Evolutionary conservation across 2,329 filamentous ascomycete genomes (phyloP).

Genomic region (Paradendryphiella salina): DNA sequence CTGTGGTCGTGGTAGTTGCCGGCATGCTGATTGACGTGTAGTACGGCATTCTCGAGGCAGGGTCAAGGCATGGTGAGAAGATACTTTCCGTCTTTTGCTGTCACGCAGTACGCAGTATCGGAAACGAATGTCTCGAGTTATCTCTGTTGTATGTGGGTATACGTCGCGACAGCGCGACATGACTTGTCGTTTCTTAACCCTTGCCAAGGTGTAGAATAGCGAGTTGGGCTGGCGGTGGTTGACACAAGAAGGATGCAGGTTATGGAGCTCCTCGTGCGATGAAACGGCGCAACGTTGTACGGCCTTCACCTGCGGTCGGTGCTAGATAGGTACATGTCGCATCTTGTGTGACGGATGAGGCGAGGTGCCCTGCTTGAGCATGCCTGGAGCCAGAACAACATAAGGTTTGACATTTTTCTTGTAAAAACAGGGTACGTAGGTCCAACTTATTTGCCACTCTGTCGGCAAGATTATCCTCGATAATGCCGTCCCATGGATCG

Average conservation of each 20-base stretch:
- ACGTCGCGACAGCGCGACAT: no score
- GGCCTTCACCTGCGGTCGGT: slow-evolving; percentile 7
- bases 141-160: no score
- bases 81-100: background rate
- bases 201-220: no score
- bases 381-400: no score
- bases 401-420: no score
- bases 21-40: background rate
- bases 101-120: background rate
- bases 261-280: slow-evolving; percentile 8
- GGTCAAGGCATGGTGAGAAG: background rate
- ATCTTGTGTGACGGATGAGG: slow-evolving; percentile 12
- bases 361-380: background rate
- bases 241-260: background rate
- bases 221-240: background rate
- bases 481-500: no score
- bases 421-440: no score
- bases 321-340: slow-evolving; percentile 18
- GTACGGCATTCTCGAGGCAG: background rate
- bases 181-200: no score
- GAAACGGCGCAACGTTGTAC: slow-evolving; percentile 19
- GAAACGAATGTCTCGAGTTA: no score
- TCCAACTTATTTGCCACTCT: no score
- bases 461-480: no score
- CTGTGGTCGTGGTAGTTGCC: background rate